A percentile compares a stretch with the other conserved stretches of the same genome.
These are phyloP conservation scores for Scedosporium boydii DNA, from an alignment of 2,329 filamentous ascomycete genomes.

Conservation along the genomic window DNA sequence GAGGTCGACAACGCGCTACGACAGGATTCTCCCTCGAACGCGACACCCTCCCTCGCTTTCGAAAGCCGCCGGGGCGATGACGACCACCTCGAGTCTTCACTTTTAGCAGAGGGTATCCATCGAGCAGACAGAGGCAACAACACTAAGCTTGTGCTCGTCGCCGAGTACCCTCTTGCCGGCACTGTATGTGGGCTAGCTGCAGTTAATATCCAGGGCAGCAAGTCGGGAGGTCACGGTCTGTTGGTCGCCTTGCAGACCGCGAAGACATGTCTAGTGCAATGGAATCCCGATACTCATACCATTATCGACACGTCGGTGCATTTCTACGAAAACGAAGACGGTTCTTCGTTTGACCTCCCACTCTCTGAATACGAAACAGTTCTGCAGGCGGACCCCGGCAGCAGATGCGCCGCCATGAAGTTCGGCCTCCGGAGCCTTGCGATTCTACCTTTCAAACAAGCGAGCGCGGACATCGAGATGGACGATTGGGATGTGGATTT, in stretches of 20 bases:
- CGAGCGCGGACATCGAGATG: slow-evolving; percentile 74
- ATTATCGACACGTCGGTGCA: slow-evolving; percentile 90
- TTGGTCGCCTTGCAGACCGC: slow-evolving; percentile 82
- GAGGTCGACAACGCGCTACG: slow-evolving; percentile 44
- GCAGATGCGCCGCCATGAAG: slow-evolving; percentile 86
- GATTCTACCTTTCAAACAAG: slow-evolving; percentile 82
- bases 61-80: slow-evolving; percentile 49
- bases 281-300: slow-evolving; percentile 72
- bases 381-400: slow-evolving; percentile 80
- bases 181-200: slow-evolving; percentile 75
- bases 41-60: slow-evolving; percentile 26
- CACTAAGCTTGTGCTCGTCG: slow-evolving; percentile 73
- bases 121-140: slow-evolving; percentile 55
- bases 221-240: slow-evolving; percentile 74
- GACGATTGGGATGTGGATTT: slow-evolving; percentile 82
- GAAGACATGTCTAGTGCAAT: slow-evolving; percentile 86
- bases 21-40: slow-evolving; percentile 18
- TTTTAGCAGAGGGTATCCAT: slow-evolving; percentile 53
- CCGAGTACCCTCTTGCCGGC: slow-evolving; percentile 75
- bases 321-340: slow-evolving; percentile 94
- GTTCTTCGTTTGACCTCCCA: slow-evolving; percentile 71
- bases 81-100: slow-evolving; percentile 56
- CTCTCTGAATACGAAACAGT: slow-evolving; percentile 70
- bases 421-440: slow-evolving; percentile 85
- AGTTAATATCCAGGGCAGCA: slow-evolving; percentile 62